Conservation (phyloP, 192 early-diverging fungal species). For the Podila epigama region DNA sequence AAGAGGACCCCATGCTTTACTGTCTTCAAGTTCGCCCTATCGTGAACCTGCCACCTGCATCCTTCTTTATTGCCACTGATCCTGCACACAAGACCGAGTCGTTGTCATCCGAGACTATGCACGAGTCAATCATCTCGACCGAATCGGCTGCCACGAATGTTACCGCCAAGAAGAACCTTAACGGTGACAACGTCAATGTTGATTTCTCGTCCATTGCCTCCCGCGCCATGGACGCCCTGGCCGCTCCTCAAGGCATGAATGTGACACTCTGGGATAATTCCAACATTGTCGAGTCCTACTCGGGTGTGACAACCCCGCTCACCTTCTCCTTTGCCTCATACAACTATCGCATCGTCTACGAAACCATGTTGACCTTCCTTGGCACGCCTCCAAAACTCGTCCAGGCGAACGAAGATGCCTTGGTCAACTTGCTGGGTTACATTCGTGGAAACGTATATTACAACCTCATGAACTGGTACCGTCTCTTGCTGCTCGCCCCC, state of each 20-base stretch:
- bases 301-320: constrained; percentile 39
- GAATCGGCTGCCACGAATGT: constrained; percentile 1
- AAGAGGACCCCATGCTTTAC: constrained; percentile 29
- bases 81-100: constrained; percentile 10
- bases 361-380: constrained; percentile 41
- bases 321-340: constrained; percentile 47
- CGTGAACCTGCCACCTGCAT: constrained; percentile 36
- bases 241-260: constrained; percentile 44
- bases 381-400: constrained; percentile 34
- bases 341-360: constrained; percentile 47
- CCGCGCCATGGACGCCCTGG: constrained; percentile 33
- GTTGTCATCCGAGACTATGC: constrained; percentile 6
- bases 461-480: constrained; percentile 51
- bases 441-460: constrained; percentile 47
- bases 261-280: constrained; percentile 47
- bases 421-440: constrained; percentile 39
- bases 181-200: constrained; percentile 11
- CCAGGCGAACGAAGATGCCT: constrained; percentile 32
- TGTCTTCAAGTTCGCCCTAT: constrained; percentile 47
- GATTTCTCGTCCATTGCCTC: constrained; percentile 29
- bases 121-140: neutral
- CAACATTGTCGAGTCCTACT: constrained; percentile 50
- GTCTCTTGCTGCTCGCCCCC: constrained; percentile 30
- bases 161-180: constrained; percentile 13
- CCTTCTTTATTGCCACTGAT: constrained; percentile 38